Evolutionary conservation across 306 rosid genomes (phyloP).

Genomic region (Pterocarpus santalinus): DNA sequence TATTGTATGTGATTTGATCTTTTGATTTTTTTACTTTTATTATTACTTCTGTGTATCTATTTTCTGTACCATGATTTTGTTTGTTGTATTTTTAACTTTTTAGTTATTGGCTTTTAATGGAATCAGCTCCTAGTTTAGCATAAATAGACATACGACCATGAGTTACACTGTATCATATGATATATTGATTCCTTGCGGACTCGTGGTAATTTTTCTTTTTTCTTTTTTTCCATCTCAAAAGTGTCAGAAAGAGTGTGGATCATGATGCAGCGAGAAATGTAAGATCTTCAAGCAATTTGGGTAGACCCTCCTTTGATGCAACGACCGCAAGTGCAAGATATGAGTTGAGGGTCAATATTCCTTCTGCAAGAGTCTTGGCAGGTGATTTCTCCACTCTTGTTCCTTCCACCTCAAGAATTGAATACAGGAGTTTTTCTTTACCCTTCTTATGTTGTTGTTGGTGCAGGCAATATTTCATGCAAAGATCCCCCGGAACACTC

Average conservation of each 20-base stretch:
- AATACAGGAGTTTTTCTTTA: constrained; percentile 28
- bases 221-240: background rate
- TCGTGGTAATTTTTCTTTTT: background rate
- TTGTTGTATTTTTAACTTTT: background rate
- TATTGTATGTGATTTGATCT: background rate
- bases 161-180: constrained; percentile 3
- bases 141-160: background rate
- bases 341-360: constrained; percentile 53
- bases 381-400: constrained; percentile 44
- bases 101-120: background rate
- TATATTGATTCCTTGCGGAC: background rate
- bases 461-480: constrained; percentile 53
- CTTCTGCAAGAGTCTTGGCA: constrained; percentile 21
- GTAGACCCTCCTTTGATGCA: constrained; percentile 48
- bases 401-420: constrained; percentile 34
- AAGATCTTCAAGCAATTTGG: constrained; percentile 49
- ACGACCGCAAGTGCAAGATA: constrained; percentile 19
- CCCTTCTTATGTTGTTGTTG: constrained; percentile 31
- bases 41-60: background rate
- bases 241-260: constrained; percentile 60
- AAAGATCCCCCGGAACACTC: constrained; percentile 47
- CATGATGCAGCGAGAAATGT: constrained; percentile 38
- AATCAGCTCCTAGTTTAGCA: background rate
- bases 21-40: background rate
- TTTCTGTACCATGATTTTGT: background rate